These are phyloP conservation scores for Afroboletus lepidellus DNA, from an alignment of 1,284 basidiomycete genomes.

Conservation along the genomic window DNA sequence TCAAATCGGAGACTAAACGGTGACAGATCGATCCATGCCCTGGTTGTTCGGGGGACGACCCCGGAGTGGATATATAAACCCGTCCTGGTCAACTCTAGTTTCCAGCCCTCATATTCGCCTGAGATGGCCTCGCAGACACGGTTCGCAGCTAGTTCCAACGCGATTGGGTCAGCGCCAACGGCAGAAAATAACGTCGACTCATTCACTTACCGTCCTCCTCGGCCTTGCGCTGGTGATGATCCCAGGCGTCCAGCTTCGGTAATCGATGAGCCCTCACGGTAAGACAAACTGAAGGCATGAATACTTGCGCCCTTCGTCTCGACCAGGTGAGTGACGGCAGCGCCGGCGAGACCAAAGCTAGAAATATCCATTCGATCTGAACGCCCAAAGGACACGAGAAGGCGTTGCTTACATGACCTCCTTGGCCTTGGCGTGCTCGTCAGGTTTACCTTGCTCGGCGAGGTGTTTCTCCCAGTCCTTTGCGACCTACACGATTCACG, in stretches of 20 bases:
- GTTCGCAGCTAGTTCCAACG: too few relatives aligned
- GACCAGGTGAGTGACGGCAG: constrained; percentile 2
- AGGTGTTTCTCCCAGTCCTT: constrained; percentile 17
- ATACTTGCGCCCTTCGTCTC: constrained; percentile 27
- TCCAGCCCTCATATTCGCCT: too few relatives aligned
- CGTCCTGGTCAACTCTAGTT: too few relatives aligned
- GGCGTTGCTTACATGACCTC: constrained; percentile 11
- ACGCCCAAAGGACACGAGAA: not conserved
- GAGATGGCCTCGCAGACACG: too few relatives aligned
- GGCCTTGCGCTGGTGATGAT: not conserved
- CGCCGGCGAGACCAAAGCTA: constrained; percentile 17
- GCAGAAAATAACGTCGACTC: too few relatives aligned
- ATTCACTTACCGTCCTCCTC: too few relatives aligned
- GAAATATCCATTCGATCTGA: not conserved
- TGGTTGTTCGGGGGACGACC: too few relatives aligned
- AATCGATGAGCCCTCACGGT: not conserved
- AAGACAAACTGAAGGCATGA: not conserved
- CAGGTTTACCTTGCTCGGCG: constrained; percentile 12
- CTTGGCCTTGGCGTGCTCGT: constrained; percentile 19
- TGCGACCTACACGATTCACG: not conserved
- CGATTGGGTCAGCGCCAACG: too few relatives aligned
- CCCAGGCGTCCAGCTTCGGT: constrained; percentile 14
- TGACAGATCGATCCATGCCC: too few relatives aligned
- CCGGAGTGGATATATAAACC: too few relatives aligned
- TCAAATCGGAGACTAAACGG: too few relatives aligned